phyloP scores from a whole-genome alignment of 441 rosid genomes.

The Corymbia calophylla region DNA sequence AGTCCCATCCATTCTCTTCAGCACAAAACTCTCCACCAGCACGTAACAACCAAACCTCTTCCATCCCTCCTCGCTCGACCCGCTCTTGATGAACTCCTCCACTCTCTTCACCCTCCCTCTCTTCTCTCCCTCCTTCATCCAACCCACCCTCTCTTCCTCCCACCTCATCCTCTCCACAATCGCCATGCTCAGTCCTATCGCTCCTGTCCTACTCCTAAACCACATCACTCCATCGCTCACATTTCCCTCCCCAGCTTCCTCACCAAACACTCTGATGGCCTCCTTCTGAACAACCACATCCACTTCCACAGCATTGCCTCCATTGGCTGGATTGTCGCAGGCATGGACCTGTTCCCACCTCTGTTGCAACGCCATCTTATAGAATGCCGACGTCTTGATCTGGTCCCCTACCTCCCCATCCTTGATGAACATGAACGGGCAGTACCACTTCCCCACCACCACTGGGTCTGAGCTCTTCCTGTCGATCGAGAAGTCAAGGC shows the following conservation, averaged over 20 bases:
- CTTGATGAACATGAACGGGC: slow-evolving; percentile 47
- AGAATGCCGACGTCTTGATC: slow-evolving; percentile 38
- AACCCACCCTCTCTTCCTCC: slow-evolving; percentile 50
- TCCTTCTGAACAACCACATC: slow-evolving; percentile 26
- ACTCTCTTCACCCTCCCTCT: slow-evolving; percentile 31
- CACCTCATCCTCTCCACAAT: slow-evolving; percentile 54
- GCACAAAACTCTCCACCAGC: slow-evolving; percentile 49
- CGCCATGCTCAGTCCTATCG: slow-evolving; percentile 31
- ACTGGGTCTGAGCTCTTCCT: slow-evolving; percentile 23
- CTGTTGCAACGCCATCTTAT: slow-evolving; percentile 48
- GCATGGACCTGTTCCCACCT: slow-evolving; percentile 42
- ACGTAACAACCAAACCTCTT: slow-evolving; percentile 39
- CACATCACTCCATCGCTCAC: slow-evolving; percentile 30
- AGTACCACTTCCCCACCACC: slow-evolving; percentile 57
- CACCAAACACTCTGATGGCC: slow-evolving; percentile 17
- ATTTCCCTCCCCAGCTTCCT: slow-evolving; percentile 22
- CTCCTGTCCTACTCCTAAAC: slow-evolving; percentile 18
- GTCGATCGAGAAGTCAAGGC: slow-evolving; percentile 13
- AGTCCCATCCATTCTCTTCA: slow-evolving; percentile 43
- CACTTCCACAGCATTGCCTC: slow-evolving; percentile 15
- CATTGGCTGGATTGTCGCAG: slow-evolving; percentile 20
- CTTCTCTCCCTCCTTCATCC: slow-evolving; percentile 35
- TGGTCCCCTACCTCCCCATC: slow-evolving; percentile 26
- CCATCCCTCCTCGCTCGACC: slow-evolving; percentile 20
- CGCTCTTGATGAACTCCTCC: slow-evolving; percentile 13